These are phyloP conservation scores for Naegleria lovaniensis DNA, from an alignment of 208 protist genomes.

Conservation along the genomic window DNA sequence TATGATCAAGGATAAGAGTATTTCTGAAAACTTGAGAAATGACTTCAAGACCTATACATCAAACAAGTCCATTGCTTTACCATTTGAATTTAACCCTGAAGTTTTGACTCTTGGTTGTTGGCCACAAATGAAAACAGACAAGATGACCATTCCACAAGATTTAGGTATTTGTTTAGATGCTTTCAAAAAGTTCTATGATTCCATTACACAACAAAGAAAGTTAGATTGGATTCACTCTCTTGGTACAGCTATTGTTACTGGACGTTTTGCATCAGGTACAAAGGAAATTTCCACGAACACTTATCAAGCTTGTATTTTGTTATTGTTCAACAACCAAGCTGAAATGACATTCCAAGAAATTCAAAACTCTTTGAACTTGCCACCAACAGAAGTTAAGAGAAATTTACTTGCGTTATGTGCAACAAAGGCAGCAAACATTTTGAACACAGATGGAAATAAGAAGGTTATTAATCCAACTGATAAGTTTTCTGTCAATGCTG, in stretches of 20 bases:
- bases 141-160: constrained; percentile 45
- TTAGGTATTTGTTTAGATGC: constrained; percentile 45
- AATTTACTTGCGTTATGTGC: constrained; percentile 45
- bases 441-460: background rate
- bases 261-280: constrained; percentile 22
- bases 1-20: constrained; percentile 58
- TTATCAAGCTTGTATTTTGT: constrained; percentile 58
- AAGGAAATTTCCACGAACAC: constrained; percentile 58
- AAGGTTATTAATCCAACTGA: background rate
- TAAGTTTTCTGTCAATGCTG: background rate
- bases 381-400: constrained; percentile 48
- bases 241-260: constrained; percentile 28
- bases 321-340: constrained; percentile 56
- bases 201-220: constrained; percentile 49
- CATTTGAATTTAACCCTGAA: constrained; percentile 49
- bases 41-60: background rate
- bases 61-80: background rate
- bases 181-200: constrained; percentile 62
- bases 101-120: constrained; percentile 72
- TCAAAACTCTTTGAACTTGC: constrained; percentile 32
- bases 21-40: constrained; percentile 2
- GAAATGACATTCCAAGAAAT: constrained; percentile 51
- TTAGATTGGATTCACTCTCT: constrained; percentile 60
- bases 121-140: constrained; percentile 49
- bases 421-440: background rate